Base-by-base conservation (phyloP, 352 stramenopile species). In the Phytopythium litorale region DNA sequence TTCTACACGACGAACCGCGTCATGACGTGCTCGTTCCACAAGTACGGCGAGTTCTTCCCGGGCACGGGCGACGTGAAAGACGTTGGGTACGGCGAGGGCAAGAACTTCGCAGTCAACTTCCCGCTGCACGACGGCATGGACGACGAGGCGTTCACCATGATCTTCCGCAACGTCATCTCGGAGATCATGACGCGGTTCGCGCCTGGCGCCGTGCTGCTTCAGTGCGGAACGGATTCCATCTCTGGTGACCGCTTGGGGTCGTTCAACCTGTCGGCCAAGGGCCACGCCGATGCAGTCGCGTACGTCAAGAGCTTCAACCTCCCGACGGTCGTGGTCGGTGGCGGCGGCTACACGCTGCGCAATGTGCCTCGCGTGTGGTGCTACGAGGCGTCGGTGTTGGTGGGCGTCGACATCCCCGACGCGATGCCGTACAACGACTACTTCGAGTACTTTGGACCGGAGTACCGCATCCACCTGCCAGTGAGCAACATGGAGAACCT, bases 11-110 rank as follows among this genome's bases (percentile, higher is more conserved):
- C 96, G 5, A 93, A 99, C 75, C 82, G 97, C 16, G 97, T 99
- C 51, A 99, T 99, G 97, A 99, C 97, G 5, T 89, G 98, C 40
- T 98, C 89, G 33, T 98, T 99, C 70, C 97, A 99, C 84, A 99
- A 99, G 64, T 99, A 98, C 67, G 97, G 97, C 45, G 96, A 99
- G 58, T 99, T 99, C 75, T 99, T 99, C 74, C 97, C 97, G 3
- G 97, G 97, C 32, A 99, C 97, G 9, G 97, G 97, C 23, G 92
- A 98, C 35, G 81, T 91, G 56, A 88, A 89, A 64, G 75, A 99
- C 77, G 90, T 98, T 42, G 97, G 97, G 7, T 85, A 85, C 30
- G 98, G 97, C 66, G 94, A 88, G 35, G 93, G 93, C 62, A 97
- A 98, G 64, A 89, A 97, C 65, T 98, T 99, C 71, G 88, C 85